A percentile compares a stretch with the other conserved stretches of the same genome.
Conservation (phyloP, 2,329 filamentous ascomycete genomes). For the Acarospora socialis region DNA sequence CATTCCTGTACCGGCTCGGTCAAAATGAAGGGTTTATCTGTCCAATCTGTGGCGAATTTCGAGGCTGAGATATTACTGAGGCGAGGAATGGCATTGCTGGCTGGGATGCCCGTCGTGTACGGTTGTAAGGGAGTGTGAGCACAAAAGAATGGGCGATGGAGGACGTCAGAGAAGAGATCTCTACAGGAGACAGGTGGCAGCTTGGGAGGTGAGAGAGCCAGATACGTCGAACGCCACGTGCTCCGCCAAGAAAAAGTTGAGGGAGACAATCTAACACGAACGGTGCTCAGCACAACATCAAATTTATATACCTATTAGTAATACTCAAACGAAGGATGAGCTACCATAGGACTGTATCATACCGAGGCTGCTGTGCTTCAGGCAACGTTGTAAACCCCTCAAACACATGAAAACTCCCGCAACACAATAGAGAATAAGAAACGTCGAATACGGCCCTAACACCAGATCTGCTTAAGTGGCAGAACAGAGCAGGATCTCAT, state of each 20-base stretch:
- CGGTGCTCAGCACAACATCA: slow-evolving; percentile 1
- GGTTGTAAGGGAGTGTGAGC: slow-evolving; percentile 55
- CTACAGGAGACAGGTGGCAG: slow-evolving; percentile 47
- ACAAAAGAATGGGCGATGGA: slow-evolving; percentile 84
- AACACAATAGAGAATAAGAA: too few relatives aligned
- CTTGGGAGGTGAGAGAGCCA: slow-evolving; percentile 39
- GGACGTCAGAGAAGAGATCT: slow-evolving; percentile 73
- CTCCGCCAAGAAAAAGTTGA: slow-evolving; percentile 54
- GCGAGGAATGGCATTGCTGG: slow-evolving; percentile 56
- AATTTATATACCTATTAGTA: too few relatives aligned
- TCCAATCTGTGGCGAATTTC: slow-evolving; percentile 65
- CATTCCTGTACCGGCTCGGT: slow-evolving; percentile 68
- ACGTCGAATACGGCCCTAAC: too few relatives aligned
- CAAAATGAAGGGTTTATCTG: slow-evolving; percentile 70
- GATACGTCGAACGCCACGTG: slow-evolving; percentile 69
- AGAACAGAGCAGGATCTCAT: too few relatives aligned
- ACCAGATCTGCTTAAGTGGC: too few relatives aligned
- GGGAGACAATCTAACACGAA: slow-evolving; percentile 18
- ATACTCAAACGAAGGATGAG: too few relatives aligned
- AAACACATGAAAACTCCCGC: too few relatives aligned
- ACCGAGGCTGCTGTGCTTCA: too few relatives aligned
- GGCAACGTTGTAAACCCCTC: too few relatives aligned
- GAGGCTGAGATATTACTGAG: slow-evolving; percentile 53
- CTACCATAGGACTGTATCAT: too few relatives aligned
- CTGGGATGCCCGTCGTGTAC: slow-evolving; percentile 58